A percentile compares a stretch with the other conserved stretches of the same genome.
phyloP scores from a whole-genome alignment of 73 alveolate species.

The Tetrahymena thermophila region DNA sequence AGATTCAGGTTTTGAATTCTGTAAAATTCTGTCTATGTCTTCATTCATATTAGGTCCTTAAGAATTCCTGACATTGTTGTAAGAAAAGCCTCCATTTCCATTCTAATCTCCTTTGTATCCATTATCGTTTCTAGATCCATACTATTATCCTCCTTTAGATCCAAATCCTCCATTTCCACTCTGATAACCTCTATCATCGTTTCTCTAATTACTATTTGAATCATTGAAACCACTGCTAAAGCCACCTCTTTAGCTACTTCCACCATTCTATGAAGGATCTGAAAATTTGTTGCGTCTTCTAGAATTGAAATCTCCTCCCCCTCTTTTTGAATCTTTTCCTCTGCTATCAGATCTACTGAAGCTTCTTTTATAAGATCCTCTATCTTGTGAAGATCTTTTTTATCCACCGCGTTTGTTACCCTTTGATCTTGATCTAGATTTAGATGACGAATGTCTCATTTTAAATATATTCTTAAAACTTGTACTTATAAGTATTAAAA shows the following conservation, averaged over 20 bases:
- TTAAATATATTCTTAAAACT: background rate
- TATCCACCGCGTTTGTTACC: background rate
- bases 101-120: background rate
- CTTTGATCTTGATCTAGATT: background rate
- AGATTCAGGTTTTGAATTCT: background rate
- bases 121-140: background rate
- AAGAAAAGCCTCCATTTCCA: background rate
- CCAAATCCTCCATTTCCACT: background rate
- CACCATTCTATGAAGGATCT: background rate
- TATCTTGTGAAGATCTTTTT: background rate
- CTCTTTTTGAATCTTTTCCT: background rate
- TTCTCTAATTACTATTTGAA: background rate
- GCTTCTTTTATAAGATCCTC: background rate
- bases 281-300: background rate
- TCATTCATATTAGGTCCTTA: background rate
- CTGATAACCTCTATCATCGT: background rate
- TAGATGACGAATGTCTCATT: background rate
- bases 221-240: background rate
- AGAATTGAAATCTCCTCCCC: background rate
- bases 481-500: background rate
- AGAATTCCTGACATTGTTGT: background rate
- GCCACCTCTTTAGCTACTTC: background rate
- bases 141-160: background rate
- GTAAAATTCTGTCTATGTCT: background rate
- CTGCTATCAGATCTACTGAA: background rate